Evolutionary conservation across 2,329 filamentous ascomycete species (phyloP), one percentile per base, ranked within the genome.

Genomic region (Alternaria arbusti): DNA sequence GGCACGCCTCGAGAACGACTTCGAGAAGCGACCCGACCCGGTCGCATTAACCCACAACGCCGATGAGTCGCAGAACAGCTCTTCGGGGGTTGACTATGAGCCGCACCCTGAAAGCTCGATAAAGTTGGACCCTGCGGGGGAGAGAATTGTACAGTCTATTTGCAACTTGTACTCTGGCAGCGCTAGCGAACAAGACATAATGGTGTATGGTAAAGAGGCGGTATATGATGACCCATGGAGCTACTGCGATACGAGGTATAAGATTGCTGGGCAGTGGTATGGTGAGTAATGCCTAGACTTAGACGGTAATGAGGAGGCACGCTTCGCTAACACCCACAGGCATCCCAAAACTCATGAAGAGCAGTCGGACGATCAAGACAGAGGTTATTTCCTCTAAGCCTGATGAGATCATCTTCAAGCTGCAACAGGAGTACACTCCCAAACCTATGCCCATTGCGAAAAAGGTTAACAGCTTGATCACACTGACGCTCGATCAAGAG

Each of bases 381-480:
- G 78, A 85, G 70, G 70, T 83, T 5, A 77, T 83, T 6, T 76
- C 78, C 1, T 78, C 77, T 8, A 77, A 76, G 5, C 70, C 77
- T 0, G 76, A 77, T 5, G 73, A 80, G 26, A 79, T 86, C 10
- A 78, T 84, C 5, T 85, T 84, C 72, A 85, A 86, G 73, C 70
- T 84, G 61, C 78, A 79, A 68, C 83, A 84, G 61, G 82, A 83
- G 61, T 86, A 84, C 61, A 84, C 79, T 5, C 83, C 82, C 4
- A 77, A 75, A 28, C 70, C 78, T 0, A 52, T 82, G 30, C 76
- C 80, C 5, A 70, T 77, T 2, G 68, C 84, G 1, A 85, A 85
- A 2, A 85, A 83, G 5, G 84, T 88, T 62, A 87, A 86, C 61
- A 85, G 84, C 3, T 75, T 88, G 1, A 83, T 88, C 5, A 84